A percentile compares a stretch with the other conserved stretches of the same genome.
Conservation (phyloP, 139 green algal genomes). For the Chlorella ohadii region DNA sequence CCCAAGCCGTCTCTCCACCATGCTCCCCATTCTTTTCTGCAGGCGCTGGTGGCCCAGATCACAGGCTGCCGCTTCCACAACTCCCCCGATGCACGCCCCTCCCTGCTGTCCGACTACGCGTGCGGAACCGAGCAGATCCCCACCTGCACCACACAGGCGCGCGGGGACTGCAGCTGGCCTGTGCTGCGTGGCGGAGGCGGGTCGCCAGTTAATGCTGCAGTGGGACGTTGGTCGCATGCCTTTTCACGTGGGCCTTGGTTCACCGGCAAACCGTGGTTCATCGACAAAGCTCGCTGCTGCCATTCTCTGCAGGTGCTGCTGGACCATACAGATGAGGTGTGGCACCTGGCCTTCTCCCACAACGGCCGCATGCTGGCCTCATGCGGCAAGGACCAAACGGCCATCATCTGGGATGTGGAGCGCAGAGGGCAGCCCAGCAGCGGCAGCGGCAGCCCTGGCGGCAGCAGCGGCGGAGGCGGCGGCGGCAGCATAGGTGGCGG, state of each 20-base stretch:
- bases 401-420: slow-evolving; percentile 69
- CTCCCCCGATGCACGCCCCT: slow-evolving; percentile 3
- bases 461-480: neutral
- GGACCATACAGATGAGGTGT: slow-evolving; percentile 92
- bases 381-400: slow-evolving; percentile 74
- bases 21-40: too few species aligned
- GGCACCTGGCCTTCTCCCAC: slow-evolving; percentile 91
- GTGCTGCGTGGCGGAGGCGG: neutral
- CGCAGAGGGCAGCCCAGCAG: neutral
- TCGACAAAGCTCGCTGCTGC: too few species aligned
- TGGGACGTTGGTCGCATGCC: too few species aligned
- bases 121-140: slow-evolving; percentile 42
- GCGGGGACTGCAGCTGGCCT: too few species aligned
- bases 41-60: slow-evolving; percentile 70
- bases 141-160: slow-evolving; percentile 27
- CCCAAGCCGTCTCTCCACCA: too few species aligned
- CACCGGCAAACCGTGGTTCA: too few species aligned
- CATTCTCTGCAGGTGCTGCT: slow-evolving; percentile 67
- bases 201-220: too few species aligned
- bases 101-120: slow-evolving; percentile 34
- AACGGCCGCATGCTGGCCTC: slow-evolving; percentile 78
- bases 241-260: too few species aligned
- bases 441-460: neutral
- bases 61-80: slow-evolving; percentile 7
- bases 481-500: neutral